Conservation (phyloP, 148 eudicot species). For the Fallopia convolvulus region DNA sequence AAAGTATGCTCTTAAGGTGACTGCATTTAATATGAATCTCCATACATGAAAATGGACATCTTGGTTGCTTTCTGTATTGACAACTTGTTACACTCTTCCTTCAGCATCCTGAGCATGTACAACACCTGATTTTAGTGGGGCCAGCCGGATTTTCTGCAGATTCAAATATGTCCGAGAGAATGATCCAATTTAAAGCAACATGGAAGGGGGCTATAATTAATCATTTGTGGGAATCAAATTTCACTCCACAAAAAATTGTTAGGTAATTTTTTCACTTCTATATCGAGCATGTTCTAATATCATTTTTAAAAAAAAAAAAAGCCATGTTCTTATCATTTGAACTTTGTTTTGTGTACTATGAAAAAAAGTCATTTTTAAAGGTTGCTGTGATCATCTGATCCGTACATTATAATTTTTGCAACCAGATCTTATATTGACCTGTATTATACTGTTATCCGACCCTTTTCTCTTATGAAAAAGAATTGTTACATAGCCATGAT, state of each 20-base stretch:
- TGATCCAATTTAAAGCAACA: slow-evolving; percentile 56
- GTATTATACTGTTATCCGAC: neutral
- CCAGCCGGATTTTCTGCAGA: slow-evolving; percentile 78
- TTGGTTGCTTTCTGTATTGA: neutral
- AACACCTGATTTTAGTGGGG: slow-evolving; percentile 90
- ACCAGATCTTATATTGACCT: neutral
- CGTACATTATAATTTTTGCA: neutral
- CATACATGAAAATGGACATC: neutral
- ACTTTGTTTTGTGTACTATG: neutral
- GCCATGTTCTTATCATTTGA: neutral
- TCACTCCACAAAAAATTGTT: slow-evolving; percentile 78
- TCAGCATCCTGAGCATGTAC: slow-evolving; percentile 90
- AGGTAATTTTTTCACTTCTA: slow-evolving; percentile 38
- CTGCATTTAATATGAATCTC: slow-evolving; percentile 12
- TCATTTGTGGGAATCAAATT: slow-evolving; percentile 93
- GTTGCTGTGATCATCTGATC: neutral
- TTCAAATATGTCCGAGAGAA: slow-evolving; percentile 57
- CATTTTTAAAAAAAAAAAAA: neutral
- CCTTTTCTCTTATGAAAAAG: neutral
- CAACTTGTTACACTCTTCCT: slow-evolving; percentile 10
- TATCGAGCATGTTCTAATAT: neutral
- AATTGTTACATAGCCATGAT: neutral
- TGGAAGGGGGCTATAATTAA: slow-evolving; percentile 93
- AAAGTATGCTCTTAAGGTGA: slow-evolving; percentile 87
- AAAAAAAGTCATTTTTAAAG: neutral